Base-by-base conservation (phyloP, 1,139 yeast species). In the Pichia sp. region DNA sequence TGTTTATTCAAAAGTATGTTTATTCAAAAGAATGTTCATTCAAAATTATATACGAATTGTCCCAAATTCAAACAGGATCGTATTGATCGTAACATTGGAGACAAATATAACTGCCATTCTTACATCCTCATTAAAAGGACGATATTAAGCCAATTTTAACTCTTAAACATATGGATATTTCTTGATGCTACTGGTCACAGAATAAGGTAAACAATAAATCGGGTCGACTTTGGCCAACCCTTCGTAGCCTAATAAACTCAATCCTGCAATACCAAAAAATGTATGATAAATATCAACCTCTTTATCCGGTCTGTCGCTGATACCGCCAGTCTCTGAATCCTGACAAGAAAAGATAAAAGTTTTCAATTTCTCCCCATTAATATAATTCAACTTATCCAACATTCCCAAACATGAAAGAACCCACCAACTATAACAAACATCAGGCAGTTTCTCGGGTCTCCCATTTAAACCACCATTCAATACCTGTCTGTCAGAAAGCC, bases 371-470 rank as follows among this genome's bases (percentile, higher is more conserved):
- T 64, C 71, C 38, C 71, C 70, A 56, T 87, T 82, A 26, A 94
- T 83, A 90, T 95, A 88, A 50, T 83, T 75, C 29, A 79, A 62
- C 50, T 74, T 77, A 0, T 68, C 75, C 29, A 92, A 67, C 44
- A 90, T 82, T 0, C 85, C 75, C 43, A 92, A 66, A 1, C 92
- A 75, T 1, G 95, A 83, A 38, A 90, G 64, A 5, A 88, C 96
- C 98, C 98, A 92, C 97, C 97, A 94, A 58, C 94, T 81, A 61
- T 92, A 92, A 61, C 99, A 92, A 16, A 86, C 96, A 63, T 92
- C 99, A 0, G 97, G 97, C 29, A 90, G 67, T 61, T 92, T 92
- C 52, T 94, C 96, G 0, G 98, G 98, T 42, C 99, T 75, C 0
- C 99, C 99, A 60, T 92, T 92, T 45, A 92, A 70, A 0, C 99